Base-by-base conservation (phyloP, 768 basidiomycete genomes). In the Kwoniella heveanensis region DNA sequence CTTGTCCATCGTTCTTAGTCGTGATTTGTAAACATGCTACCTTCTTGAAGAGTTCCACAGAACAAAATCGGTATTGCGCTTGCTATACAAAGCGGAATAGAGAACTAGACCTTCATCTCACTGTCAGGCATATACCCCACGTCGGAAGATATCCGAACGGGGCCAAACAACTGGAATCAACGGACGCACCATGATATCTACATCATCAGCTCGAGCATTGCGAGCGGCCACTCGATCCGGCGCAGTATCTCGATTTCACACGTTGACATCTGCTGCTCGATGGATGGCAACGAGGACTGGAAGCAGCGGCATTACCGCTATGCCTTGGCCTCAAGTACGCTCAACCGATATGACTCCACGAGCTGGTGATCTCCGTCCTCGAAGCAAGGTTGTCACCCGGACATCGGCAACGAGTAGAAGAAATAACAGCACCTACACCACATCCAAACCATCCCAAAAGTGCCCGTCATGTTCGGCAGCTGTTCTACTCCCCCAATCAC, bases 401-500 rank as follows among this genome's bases (percentile, higher is more conserved):
- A 9, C 17, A 3, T 44, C 39, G 10, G 6, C 10, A 8, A 10
- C 39, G 32, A 32, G 32, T 13, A 13, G 7, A 49, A 22, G 48
- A 19, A 12, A 7, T 29, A 46, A 37, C 21, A 55, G 36, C 36
- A 37, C 32, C 22, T 21, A 26, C n/a, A 32, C 60, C 12, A 19
- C 56, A 39, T 39, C 63, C 21, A 30, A 52, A 25, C 62, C 60
- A 21, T 60, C 67, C 22, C 69, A 68, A 37, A n/a, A 72, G 22
- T 93, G 91, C 73, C 85, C 88, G 9, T 84, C 83, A 22, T 95
- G 91, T 74, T 83, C 83, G 1, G 68, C 82, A 10, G 81, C 82
- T 7, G 81, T 92, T 6, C 83, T 87, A 4, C 86, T 88, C 5
- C 78, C 85, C 37, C 81, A 90, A 48, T 90, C 91, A 0, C 90